Base-by-base conservation (phyloP, 1,284 basidiomycete genomes). In the Rugosomyces carneus region DNA sequence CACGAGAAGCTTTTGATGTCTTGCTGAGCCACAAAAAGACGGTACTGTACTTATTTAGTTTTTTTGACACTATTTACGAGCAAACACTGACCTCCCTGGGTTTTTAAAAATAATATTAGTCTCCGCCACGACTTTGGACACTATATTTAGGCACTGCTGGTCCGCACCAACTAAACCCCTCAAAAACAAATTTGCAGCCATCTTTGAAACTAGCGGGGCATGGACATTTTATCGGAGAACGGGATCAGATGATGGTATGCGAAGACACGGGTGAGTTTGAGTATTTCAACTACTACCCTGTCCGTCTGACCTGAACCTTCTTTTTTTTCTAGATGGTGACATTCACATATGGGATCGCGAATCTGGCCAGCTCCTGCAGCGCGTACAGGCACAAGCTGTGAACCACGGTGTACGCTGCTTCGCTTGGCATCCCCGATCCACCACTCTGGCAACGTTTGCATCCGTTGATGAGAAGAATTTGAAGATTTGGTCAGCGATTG, bases 281-380 rank as follows among this genome's bases (percentile, higher is more conserved):
- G n/a, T n/a, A n/a, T n/a, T n/a, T 51, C 19, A 37, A 16, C 4
- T 13, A 8, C 8, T 7, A 27, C n/a, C 18, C 6, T 9, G 10
- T 40, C 11, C 10, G 1, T 38, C 32, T 3, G 26, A 16, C 26
- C 40, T 27, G 15, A 19, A n/a, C 21, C 2, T 16, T 47, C n/a
- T n/a, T n/a, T n/a, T 19, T 5, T 11, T 18, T 26, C 3, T 37
- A 52, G 51, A 48, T 26, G 45, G 44, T 0, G 26, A 43, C 16
- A 37, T 53, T 40, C 48, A 48, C 10, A 45, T 53, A 20, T 50
- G 45, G 51, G 48, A 50, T 29, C 51, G 51, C 3, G 45, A 48
- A 19, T 44, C 48, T 18, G 37, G 23, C 19, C 27, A 10, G 18
- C 27, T n/a, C 5, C 8, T 50, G 7, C 40, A 42, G 27, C 32